Base-by-base conservation (phyloP, 148 eudicot species). In the Dianthus caryophyllus region DNA sequence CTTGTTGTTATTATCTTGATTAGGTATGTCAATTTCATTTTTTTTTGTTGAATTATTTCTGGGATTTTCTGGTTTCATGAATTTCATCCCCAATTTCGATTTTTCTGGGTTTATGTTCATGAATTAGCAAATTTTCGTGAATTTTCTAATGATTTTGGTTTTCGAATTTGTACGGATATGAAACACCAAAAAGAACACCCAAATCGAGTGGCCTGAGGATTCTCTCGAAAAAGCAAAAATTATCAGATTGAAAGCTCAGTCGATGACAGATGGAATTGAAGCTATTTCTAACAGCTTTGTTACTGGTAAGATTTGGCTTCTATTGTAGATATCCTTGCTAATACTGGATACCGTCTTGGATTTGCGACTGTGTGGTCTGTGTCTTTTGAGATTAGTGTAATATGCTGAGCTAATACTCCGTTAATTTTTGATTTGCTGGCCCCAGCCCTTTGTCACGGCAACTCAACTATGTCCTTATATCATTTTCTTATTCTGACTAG, bases 141-240 rank as follows among this genome's bases (percentile, higher is more conserved):
- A n/a, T n/a, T n/a, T n/a, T n/a, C n/a, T n/a, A n/a, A n/a, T n/a
- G n/a, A n/a, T n/a, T n/a, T n/a, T n/a, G n/a, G n/a, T n/a, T n/a
- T n/a, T n/a, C n/a, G n/a, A n/a, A n/a, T n/a, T n/a, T n/a, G n/a
- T n/a, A n/a, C n/a, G n/a, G n/a, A n/a, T n/a, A n/a, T n/a, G n/a
- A n/a, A n/a, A n/a, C n/a, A n/a, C n/a, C n/a, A n/a, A n/a, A n/a
- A n/a, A n/a, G n/a, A n/a, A n/a, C 56, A 18, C 76, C 66, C 76
- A 73, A 47, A 75, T 90, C 64, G 85, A 85, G 48, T 95, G 99
- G 99, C 97, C 97, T 2, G 91, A 88, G 75, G 96, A 95, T 84
- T 84, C 90, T 52, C 68, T 88, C 72, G 93, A 90, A 78, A 90
- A 79, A 62, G 97, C 99, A 22, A 82, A 77, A 79, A 71, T 87